phyloP scores from a whole-genome alignment of 2,329 filamentous ascomycete species.

The Sarocladiaceae sp. region DNA sequence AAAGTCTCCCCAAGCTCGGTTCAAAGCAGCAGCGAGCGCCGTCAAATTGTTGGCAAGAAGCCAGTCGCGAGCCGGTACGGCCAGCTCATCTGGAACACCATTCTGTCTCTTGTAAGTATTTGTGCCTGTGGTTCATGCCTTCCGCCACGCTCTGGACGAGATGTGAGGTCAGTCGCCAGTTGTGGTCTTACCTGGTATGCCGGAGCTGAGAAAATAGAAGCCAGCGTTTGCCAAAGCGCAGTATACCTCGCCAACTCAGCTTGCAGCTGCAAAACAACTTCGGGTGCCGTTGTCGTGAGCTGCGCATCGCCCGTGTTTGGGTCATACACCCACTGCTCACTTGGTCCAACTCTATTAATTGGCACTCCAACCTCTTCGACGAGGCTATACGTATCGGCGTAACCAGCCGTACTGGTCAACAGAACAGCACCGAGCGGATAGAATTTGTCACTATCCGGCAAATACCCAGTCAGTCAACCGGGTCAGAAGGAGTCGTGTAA shows the following conservation, averaged over 20 bases:
- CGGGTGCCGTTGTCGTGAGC: neutral
- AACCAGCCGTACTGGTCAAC: neutral
- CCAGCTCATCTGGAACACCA: neutral
- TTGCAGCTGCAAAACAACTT: neutral
- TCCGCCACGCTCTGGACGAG: neutral
- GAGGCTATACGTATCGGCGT: neutral
- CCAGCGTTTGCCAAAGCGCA: neutral
- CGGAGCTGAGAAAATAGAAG: neutral
- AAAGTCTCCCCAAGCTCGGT: neutral
- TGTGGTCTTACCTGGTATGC: slow-evolving; percentile 4
- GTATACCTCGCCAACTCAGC: neutral
- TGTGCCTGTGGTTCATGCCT: neutral
- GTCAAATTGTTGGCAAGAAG: slow-evolving; percentile 1
- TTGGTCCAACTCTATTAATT: neutral
- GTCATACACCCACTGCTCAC: neutral
- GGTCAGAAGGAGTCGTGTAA: too few relatives aligned
- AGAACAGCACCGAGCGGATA: slow-evolving; percentile 3
- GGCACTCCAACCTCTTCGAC: neutral
- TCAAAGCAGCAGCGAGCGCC: neutral
- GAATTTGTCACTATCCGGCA: neutral
- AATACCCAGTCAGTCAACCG: neutral
- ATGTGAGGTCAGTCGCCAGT: neutral
- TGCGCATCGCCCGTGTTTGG: neutral
- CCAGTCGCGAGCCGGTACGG: neutral
- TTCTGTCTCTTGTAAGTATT: neutral